Evolutionary conservation across 768 basidiomycete species (phyloP), one percentile per base, ranked within the genome.

Genomic region (Kwoniella newhampshirensis): DNA sequence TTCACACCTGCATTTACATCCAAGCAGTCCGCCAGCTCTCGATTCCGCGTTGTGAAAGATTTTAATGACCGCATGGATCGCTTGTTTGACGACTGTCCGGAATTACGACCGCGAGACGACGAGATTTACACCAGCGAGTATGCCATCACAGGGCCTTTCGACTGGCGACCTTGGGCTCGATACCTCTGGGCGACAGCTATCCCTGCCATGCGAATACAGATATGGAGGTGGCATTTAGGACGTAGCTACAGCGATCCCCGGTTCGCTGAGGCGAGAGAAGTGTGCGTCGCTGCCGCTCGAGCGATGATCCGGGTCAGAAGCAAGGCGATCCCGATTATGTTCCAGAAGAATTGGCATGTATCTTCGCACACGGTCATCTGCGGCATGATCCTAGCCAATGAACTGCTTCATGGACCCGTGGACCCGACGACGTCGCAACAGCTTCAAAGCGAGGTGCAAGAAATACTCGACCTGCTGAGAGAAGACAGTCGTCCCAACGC

Each of bases 341-440:
- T 56, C 42, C 60, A 51, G 49, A 61, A 57, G 48, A 61, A 61
- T 39, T 61, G 60, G 60, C 60, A 61, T 27, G 54, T 61, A 6
- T 61, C 54, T 3, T 54, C 54, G 11, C 45, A 51, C 39, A 57
- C 60, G 2, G 60, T 61, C 23, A 55, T 61, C 15, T 27, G 32
- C 18, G 60, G 60, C 28, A 56, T 57, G 53, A 43, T 61, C 13
- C 21, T 61, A 13, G 60, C 49, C n/a, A 37, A n/a, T n/a, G 60
- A 61, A 26, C 27, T 61, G 13, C 28, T 49, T 9, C 47, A 59
- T 27, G 58, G 54, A 13, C 11, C 18, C 15, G 20, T 36, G 7
- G 54, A 57, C 25, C 7, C 28, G 18, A 27, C 36, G 5, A 23
- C 30, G 8, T 15, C 20, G 12, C 17, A 23, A 13, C 17, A 32